Conservation (phyloP, 768 basidiomycete species). For the Termitomyces sp. region DNA sequence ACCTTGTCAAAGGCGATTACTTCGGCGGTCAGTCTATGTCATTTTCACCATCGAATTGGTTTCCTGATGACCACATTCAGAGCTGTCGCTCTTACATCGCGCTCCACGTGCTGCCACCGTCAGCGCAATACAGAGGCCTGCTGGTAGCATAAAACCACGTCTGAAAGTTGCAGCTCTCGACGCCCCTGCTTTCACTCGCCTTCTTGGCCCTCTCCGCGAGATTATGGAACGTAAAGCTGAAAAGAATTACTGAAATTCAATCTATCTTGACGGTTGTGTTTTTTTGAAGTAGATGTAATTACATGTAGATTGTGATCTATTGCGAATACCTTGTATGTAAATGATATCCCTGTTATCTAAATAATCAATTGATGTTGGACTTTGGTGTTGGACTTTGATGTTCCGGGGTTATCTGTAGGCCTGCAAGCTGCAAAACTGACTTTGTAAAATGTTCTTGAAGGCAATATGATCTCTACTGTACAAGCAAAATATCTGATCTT, state of each 20-base stretch:
- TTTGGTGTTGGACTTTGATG: not conserved
- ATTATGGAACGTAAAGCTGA: constrained; percentile 92
- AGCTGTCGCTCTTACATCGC: constrained; percentile 84
- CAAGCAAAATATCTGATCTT: constrained; percentile 11
- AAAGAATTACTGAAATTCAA: constrained; percentile 46
- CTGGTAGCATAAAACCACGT: constrained; percentile 46
- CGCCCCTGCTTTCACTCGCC: constrained; percentile 88
- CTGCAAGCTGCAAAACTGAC: not conserved
- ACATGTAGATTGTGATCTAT: constrained; percentile 4
- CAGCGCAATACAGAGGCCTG: constrained; percentile 61
- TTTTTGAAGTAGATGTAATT: constrained; percentile 16
- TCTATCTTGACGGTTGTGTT: constrained; percentile 20
- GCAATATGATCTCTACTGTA: constrained; percentile 12
- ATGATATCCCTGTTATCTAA: constrained; percentile 8
- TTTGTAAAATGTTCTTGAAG: not conserved
- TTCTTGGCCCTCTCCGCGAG: constrained; percentile 89
- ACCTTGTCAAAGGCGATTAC: constrained; percentile 88
- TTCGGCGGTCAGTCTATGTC: constrained; percentile 76
- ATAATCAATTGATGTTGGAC: not conserved
- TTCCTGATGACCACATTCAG: constrained; percentile 37
- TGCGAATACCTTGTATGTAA: constrained; percentile 16
- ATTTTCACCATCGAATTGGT: not conserved
- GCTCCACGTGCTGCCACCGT: constrained; percentile 97
- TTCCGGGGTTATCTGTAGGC: not conserved
- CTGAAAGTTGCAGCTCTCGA: constrained; percentile 94